phyloP scores from a whole-genome alignment of 176 grass and related monocot genomes.

The Musa acuminata region DNA sequence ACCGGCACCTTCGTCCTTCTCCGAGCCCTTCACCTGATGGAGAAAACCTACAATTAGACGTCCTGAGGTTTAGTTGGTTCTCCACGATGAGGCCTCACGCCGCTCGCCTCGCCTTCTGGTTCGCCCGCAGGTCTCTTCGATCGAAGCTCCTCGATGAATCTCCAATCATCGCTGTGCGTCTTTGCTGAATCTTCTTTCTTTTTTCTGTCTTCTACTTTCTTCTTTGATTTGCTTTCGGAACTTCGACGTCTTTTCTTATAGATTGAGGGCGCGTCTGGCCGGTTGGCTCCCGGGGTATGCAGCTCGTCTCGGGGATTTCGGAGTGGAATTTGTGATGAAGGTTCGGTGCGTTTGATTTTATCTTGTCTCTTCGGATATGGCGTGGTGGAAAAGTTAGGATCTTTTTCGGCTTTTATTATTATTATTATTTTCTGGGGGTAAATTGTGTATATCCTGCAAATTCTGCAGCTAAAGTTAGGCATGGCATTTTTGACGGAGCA shows the following conservation, averaged over 20 bases:
- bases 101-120: background rate
- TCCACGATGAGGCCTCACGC: background rate
- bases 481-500: background rate
- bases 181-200: background rate
- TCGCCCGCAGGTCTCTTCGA: constrained; percentile 4
- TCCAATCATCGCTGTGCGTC: background rate
- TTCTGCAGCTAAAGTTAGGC: constrained; percentile 37
- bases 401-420: background rate
- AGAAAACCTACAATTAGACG: background rate
- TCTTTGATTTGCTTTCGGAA: background rate
- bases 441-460: background rate
- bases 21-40: background rate
- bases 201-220: background rate
- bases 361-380: background rate
- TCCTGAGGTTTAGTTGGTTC: background rate
- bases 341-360: background rate
- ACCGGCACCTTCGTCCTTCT: background rate
- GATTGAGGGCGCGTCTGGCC: background rate
- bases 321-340: background rate
- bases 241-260: background rate
- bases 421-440: background rate
- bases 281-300: background rate
- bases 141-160: background rate
- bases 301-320: background rate
- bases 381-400: background rate